A percentile compares a stretch with the other conserved stretches of the same genome.
phyloP scores from a whole-genome alignment of 2,329 filamentous ascomycete species.

The Rasamsonia emersonii region DNA sequence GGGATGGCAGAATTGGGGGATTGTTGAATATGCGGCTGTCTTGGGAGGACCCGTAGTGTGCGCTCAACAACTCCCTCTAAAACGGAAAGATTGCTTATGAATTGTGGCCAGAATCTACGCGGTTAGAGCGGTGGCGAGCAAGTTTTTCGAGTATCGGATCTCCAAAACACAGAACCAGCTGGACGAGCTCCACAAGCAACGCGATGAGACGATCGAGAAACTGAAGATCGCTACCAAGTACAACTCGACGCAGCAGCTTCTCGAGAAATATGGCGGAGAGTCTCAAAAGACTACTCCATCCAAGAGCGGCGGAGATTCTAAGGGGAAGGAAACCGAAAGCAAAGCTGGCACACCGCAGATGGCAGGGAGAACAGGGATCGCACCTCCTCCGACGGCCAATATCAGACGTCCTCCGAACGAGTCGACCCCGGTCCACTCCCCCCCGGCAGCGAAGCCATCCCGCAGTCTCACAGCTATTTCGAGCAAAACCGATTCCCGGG shows the following conservation, averaged over 20 bases:
- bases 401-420: conserved; percentile 34
- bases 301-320: conserved; percentile 11
- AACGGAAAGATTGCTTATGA: conserved; percentile 5
- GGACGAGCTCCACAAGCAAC: conserved; percentile 67
- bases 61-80: conserved; percentile 20
- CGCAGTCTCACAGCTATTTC: conserved; percentile 18
- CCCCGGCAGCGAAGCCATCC: conserved; percentile 13
- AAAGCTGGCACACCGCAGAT: not conserved
- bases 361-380: conserved; percentile 40
- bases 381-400: conserved; percentile 58
- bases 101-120: conserved; percentile 61
- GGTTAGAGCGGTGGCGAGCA: conserved; percentile 56
- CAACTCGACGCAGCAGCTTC: conserved; percentile 82
- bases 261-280: conserved; percentile 83
- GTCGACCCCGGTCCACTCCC: conserved; percentile 24
- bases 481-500: conserved; percentile 8
- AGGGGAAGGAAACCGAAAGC: conserved; percentile 6
- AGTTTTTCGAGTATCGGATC: conserved; percentile 75
- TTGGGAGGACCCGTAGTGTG: conserved; percentile 71
- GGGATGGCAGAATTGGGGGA: conserved; percentile 69
- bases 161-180: conserved; percentile 59
- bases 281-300: conserved; percentile 28
- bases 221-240: conserved; percentile 94
- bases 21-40: conserved; percentile 69
- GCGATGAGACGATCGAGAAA: conserved; percentile 81